phyloP scores from a whole-genome alignment of 2,329 filamentous ascomycete genomes.

The Fusarium camptoceras region DNA sequence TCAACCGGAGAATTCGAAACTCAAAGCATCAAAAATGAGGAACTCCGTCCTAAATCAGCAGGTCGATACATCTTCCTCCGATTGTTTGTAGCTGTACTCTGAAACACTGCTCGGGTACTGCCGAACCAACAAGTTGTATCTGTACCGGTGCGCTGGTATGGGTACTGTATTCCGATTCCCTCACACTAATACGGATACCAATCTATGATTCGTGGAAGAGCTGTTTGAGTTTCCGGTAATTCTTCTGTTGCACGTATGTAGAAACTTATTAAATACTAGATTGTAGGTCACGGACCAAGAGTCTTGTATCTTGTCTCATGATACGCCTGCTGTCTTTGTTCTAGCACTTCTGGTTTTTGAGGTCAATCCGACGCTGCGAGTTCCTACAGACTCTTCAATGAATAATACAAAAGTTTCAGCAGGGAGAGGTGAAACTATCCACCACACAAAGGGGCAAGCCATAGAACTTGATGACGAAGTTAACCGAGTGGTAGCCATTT shows the following conservation, averaged over 20 bases:
- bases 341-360: not conserved
- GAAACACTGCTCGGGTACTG: not conserved
- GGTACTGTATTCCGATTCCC: not conserved
- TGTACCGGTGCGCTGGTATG: constrained; percentile 1
- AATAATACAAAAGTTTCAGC: not conserved
- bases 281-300: not conserved
- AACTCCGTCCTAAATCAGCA: not conserved
- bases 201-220: not conserved
- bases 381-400: not conserved
- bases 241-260: not conserved
- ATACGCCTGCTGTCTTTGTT: not conserved
- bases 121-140: not conserved
- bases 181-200: not conserved
- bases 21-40: not conserved
- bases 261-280: not conserved
- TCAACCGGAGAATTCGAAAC: not conserved
- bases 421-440: not conserved
- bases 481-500: not conserved
- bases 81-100: not conserved
- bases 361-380: not conserved
- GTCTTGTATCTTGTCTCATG: not conserved
- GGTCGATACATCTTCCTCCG: not conserved
- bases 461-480: not conserved
- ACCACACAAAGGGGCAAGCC: not conserved
- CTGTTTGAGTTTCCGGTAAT: not conserved